These are phyloP conservation scores for Leccinum olivaceopallidum DNA, from an alignment of 768 basidiomycete species.

Conservation along the genomic window DNA sequence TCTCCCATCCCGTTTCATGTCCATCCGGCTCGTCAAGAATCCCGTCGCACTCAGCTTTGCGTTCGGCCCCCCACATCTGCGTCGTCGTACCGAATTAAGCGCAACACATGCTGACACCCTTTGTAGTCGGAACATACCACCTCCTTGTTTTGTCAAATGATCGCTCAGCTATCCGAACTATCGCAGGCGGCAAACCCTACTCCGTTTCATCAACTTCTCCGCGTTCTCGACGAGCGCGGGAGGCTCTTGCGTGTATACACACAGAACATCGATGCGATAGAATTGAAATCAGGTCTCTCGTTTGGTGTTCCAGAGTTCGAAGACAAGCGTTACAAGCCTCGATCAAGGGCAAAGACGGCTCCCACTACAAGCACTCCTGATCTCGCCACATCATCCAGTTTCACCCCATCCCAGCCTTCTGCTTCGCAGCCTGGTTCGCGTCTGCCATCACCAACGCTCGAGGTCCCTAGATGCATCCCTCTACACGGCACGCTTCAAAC, in stretches of 20 bases:
- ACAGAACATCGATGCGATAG: constrained; percentile 92
- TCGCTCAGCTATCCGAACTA: constrained; percentile 75
- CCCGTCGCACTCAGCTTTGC: neutral
- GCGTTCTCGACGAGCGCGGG: constrained; percentile 71
- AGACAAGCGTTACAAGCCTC: constrained; percentile 53
- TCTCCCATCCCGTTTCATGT: constrained; percentile 3
- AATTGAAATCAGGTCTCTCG: constrained; percentile 81
- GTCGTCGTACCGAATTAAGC: constrained; percentile 1
- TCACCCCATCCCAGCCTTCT: constrained; percentile 18
- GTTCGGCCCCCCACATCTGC: neutral
- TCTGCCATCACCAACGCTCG: constrained; percentile 51
- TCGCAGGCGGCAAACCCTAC: constrained; percentile 76
- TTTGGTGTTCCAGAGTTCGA: constrained; percentile 80
- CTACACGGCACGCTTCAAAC: constrained; percentile 83
- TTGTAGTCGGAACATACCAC: constrained; percentile 72
- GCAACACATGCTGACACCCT: constrained; percentile 21
- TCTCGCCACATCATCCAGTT: constrained; percentile 11
- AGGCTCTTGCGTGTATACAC: constrained; percentile 86
- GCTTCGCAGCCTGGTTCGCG: constrained; percentile 34
- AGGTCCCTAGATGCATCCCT: constrained; percentile 82
- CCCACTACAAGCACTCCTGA: constrained; percentile 17
- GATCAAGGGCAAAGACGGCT: constrained; percentile 44
- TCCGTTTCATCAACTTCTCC: constrained; percentile 75
- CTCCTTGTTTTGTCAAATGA: constrained; percentile 85
- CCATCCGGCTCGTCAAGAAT: constrained; percentile 5